A percentile compares a stretch with the other conserved stretches of the same genome.
Evolutionary conservation across 306 rosid species (phyloP).

Genomic region (Cicer pinnatifidum): DNA sequence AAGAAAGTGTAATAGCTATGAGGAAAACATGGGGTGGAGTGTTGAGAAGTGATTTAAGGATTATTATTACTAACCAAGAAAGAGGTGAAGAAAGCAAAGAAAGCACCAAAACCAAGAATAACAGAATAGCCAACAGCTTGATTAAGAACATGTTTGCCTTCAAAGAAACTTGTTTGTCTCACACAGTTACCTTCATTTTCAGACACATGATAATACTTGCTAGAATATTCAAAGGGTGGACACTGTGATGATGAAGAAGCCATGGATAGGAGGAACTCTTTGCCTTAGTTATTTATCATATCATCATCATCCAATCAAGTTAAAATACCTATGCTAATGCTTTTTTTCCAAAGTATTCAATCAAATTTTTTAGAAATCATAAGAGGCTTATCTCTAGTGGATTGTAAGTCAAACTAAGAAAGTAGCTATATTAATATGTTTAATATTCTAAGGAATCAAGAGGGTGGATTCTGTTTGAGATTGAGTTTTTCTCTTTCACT

Average conservation of each 20-base stretch:
- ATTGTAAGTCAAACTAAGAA: conserved; percentile 51
- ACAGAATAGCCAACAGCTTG: conserved; percentile 85
- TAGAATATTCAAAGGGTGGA: conserved; percentile 77
- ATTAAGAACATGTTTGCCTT: conserved; percentile 76
- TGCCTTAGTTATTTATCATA: conserved; percentile 3
- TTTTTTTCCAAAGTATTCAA: conserved; percentile 7
- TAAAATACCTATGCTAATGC: background rate
- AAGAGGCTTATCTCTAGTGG: conserved; percentile 41
- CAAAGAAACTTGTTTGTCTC: conserved; percentile 88
- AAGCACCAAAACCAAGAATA: conserved; percentile 93
- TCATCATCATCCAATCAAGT: conserved; percentile 6
- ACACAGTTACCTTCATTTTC: conserved; percentile 63
- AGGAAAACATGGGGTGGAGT: background rate
- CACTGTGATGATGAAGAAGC: conserved; percentile 56
- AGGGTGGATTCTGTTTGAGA: background rate
- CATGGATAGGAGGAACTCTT: conserved; percentile 40
- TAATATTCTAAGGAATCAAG: conserved; percentile 43
- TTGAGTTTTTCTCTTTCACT: too few relatives aligned
- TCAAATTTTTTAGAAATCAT: conserved; percentile 2
- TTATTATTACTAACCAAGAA: conserved; percentile 60
- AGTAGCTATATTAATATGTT: conserved; percentile 18
- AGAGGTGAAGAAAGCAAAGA: conserved; percentile 90
- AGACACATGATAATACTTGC: conserved; percentile 62
- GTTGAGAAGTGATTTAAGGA: conserved; percentile 5
- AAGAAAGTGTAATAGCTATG: too few relatives aligned